A percentile compares a stretch with the other conserved stretches of the same genome.
Conservation (phyloP, 2,329 filamentous ascomycete genomes). For the Aspergillus hortae region DNA sequence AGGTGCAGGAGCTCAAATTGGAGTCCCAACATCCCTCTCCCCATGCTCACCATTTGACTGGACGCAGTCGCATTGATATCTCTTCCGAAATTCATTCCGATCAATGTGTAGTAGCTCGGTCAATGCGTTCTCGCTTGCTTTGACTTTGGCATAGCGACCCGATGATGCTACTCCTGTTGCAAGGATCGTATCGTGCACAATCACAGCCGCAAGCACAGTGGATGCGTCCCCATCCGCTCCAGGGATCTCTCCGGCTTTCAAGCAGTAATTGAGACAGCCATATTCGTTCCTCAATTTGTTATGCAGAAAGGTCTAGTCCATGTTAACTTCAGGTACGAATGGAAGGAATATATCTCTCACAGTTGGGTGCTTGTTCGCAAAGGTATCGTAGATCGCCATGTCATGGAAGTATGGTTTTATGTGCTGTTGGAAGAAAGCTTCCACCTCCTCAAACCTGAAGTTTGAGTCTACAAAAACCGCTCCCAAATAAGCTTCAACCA, state of each 20-base stretch:
- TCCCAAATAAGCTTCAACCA: conserved; percentile 84
- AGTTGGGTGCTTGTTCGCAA: conserved; percentile 80
- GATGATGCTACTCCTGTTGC: conserved; percentile 60
- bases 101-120: conserved; percentile 47
- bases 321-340: conserved; percentile 3
- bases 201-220: conserved; percentile 64
- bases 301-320: conserved; percentile 59
- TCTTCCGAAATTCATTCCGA: conserved; percentile 56
- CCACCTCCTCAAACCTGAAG: conserved; percentile 72
- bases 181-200: conserved; percentile 71
- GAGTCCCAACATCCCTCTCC: conserved; percentile 24
- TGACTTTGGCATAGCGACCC: conserved; percentile 68
- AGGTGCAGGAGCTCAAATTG: conserved; percentile 19
- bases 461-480: conserved; percentile 86
- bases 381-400: conserved; percentile 83
- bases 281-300: conserved; percentile 62
- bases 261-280: conserved; percentile 58
- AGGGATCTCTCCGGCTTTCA: conserved; percentile 46
- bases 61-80: conserved; percentile 63
- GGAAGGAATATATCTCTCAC: conserved; percentile 26
- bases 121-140: conserved; percentile 42
- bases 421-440: conserved; percentile 71
- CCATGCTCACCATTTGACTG: conserved; percentile 8
- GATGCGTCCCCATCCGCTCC: conserved; percentile 43
- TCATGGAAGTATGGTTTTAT: conserved; percentile 77